phyloP scores from a whole-genome alignment of 176 grass and related monocot genomes.

The Paspalum vaginatum region DNA sequence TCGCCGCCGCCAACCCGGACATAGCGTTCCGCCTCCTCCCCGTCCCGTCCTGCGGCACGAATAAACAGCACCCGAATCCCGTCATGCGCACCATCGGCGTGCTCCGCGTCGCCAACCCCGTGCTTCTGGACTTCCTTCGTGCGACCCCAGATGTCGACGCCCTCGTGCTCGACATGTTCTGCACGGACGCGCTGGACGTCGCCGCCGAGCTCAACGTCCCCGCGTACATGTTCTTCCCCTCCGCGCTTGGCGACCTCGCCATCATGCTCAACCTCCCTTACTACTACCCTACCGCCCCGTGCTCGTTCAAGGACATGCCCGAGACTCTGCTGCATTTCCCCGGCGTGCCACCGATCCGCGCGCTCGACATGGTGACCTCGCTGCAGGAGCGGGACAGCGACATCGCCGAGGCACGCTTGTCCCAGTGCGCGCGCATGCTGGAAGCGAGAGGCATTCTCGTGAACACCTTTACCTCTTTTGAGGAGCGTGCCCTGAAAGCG shows the following conservation, averaged over 20 bases:
- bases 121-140: neutral
- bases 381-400: conserved; percentile 6
- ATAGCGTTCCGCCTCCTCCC: neutral
- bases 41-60: neutral
- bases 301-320: conserved; percentile 15
- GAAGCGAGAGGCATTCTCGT: conserved; percentile 3
- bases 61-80: neutral
- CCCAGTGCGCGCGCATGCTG: neutral
- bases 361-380: neutral
- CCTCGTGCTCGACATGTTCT: conserved; percentile 68
- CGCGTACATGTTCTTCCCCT: conserved; percentile 43
- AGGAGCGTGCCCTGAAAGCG: neutral
- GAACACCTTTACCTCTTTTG: conserved; percentile 9
- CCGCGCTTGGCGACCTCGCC: conserved; percentile 39
- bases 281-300: neutral
- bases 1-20: conserved; percentile 12
- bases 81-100: conserved; percentile 9
- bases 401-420: neutral
- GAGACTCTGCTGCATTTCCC: neutral
- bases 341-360: conserved; percentile 18
- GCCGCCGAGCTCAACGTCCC: conserved; percentile 44
- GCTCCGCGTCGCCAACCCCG: neutral
- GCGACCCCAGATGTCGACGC: conserved; percentile 13
- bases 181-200: conserved; percentile 43
- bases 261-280: neutral